phyloP scores from a whole-genome alignment of 495 filamentous ascomycete genomes.

The Pyrenula massariospora region DNA sequence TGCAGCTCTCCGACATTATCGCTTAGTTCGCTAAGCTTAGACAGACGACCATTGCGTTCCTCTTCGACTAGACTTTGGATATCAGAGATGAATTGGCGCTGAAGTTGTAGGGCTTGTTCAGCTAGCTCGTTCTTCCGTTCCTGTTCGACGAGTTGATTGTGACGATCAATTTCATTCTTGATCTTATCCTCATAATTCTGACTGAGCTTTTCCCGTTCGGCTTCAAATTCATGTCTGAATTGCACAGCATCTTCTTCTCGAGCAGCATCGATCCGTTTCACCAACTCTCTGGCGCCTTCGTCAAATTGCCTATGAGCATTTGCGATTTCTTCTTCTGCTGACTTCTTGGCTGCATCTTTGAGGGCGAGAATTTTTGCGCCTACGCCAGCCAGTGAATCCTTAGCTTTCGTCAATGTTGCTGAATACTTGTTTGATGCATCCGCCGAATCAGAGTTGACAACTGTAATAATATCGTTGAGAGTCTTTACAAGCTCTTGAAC shows the following conservation, averaged over 20 bases:
- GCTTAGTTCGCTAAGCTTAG: constrained; percentile 73
- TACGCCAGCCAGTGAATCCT: constrained; percentile 67
- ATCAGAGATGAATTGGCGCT: constrained; percentile 66
- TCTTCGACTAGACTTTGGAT: constrained; percentile 75
- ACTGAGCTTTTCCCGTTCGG: constrained; percentile 67
- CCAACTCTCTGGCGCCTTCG: constrained; percentile 63
- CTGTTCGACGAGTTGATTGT: constrained; percentile 65
- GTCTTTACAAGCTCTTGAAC: constrained; percentile 92
- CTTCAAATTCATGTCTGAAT: constrained; percentile 82
- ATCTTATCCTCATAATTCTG: constrained; percentile 69
- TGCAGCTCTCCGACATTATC: constrained; percentile 68
- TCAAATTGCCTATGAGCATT: constrained; percentile 67
- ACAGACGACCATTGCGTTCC: constrained; percentile 77
- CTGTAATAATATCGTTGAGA: constrained; percentile 87
- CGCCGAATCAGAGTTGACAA: constrained; percentile 65
- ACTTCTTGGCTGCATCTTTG: constrained; percentile 50
- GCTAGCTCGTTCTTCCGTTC: constrained; percentile 73
- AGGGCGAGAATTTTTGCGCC: constrained; percentile 60
- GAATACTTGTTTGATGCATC: constrained; percentile 60
- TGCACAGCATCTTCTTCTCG: constrained; percentile 63
- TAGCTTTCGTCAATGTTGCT: constrained; percentile 66
- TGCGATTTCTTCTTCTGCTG: constrained; percentile 67
- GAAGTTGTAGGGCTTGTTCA: constrained; percentile 80
- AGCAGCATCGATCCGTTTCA: constrained; percentile 55
- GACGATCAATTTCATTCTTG: constrained; percentile 58